phyloP scores from a whole-genome alignment of 2,329 filamentous ascomycete species.

The Fusarium falciforme region DNA sequence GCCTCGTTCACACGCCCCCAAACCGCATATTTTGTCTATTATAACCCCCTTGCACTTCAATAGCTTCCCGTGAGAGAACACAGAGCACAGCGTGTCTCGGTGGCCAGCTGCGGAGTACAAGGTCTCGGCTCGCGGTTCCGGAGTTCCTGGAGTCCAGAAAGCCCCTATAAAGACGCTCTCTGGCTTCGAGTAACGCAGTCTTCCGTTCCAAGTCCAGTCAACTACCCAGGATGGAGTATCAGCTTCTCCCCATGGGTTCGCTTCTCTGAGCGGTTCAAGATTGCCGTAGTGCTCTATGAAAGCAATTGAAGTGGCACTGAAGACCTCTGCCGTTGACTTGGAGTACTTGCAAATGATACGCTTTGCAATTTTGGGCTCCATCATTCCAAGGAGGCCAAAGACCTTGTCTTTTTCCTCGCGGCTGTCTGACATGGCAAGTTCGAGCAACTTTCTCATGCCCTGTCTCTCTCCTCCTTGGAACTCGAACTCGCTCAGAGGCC shows the following conservation, averaged over 20 bases:
- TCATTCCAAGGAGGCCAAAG: slow-evolving; percentile 23
- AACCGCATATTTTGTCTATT: slow-evolving; percentile 7
- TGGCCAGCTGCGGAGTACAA: slow-evolving; percentile 11
- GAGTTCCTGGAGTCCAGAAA: slow-evolving; percentile 16
- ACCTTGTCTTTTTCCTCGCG: slow-evolving; percentile 24
- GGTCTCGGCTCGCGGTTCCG: slow-evolving; percentile 10
- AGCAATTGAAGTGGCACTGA: slow-evolving; percentile 6
- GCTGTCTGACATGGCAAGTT: slow-evolving; percentile 17
- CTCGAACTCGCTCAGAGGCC: slow-evolving; percentile 15
- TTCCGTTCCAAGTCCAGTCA: slow-evolving; percentile 23
- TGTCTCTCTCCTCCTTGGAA: slow-evolving; percentile 7
- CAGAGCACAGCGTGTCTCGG: neutral
- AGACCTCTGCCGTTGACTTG: slow-evolving; percentile 11
- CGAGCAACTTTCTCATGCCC: slow-evolving; percentile 10
- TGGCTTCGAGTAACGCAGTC: slow-evolving; percentile 15
- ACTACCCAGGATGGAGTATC: slow-evolving; percentile 17
- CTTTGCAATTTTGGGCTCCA: slow-evolving; percentile 15
- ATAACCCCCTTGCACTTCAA: slow-evolving; percentile 12
- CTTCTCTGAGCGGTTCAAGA: slow-evolving; percentile 22
- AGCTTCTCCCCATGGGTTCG: slow-evolving; percentile 16
- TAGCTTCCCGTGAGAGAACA: neutral
- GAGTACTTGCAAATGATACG: slow-evolving; percentile 16
- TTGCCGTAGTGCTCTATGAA: slow-evolving; percentile 20
- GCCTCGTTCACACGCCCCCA: slow-evolving; percentile 15
- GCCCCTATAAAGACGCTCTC: slow-evolving; percentile 14